Percentiles rank a stretch among this genome's conserved stretches.
Evolutionary conservation across 2,329 filamentous ascomycete genomes (phyloP).

Genomic region (Neophaeococcomyces aloes): DNA sequence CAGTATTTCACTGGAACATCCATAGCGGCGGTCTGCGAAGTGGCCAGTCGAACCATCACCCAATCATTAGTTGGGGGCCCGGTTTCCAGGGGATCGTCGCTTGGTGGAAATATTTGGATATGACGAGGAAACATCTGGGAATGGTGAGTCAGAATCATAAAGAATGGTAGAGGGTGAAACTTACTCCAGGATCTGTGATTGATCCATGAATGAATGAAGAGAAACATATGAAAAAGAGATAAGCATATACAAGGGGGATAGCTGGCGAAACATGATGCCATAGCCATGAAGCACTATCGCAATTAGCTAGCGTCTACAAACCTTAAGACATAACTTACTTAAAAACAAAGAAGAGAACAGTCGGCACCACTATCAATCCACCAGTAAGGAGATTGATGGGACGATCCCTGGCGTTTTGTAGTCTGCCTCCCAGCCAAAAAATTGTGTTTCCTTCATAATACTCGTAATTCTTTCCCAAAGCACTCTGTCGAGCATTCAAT

Average conservation of each 20-base stretch:
- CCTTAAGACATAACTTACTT: conserved; percentile 42
- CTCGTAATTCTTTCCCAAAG: conserved; percentile 66
- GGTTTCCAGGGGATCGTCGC: conserved; percentile 69
- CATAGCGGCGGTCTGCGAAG: conserved; percentile 70
- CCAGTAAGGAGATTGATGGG: conserved; percentile 86
- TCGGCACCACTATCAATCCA: conserved; percentile 66
- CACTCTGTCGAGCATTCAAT: conserved; percentile 16
- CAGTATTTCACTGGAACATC: conserved; percentile 98
- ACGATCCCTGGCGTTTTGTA: conserved; percentile 77
- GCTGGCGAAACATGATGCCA: conserved; percentile 82
- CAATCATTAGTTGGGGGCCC: conserved; percentile 86
- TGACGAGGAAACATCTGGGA: conserved; percentile 87
- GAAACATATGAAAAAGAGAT: conserved; percentile 79
- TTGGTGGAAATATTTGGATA: conserved; percentile 75
- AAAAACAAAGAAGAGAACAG: conserved; percentile 71
- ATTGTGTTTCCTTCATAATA: conserved; percentile 91
- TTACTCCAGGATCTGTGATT: conserved; percentile 80
- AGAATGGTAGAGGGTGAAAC: conserved; percentile 31
- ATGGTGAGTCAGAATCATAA: conserved; percentile 7
- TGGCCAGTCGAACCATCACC: conserved; percentile 77
- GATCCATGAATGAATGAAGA: conserved; percentile 94
- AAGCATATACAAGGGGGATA: conserved; percentile 79
- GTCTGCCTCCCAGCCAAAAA: conserved; percentile 74
- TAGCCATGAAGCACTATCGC: conserved; percentile 58
- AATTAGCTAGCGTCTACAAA: conserved; percentile 13